phyloP scores from a whole-genome alignment of 352 stramenopile genomes.

The Phytophthora syringae region DNA sequence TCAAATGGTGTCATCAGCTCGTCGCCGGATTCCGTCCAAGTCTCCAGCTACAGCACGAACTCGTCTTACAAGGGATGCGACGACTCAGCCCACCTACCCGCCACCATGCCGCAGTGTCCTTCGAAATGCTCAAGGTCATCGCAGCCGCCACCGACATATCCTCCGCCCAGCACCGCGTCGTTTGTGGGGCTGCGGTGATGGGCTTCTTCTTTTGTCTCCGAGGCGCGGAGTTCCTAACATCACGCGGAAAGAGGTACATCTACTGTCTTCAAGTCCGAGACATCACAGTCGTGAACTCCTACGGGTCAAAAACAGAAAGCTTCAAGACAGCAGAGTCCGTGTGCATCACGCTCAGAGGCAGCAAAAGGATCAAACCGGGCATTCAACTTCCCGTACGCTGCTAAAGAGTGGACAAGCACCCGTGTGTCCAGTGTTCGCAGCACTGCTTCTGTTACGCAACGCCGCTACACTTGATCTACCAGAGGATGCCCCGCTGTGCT shows the following conservation, averaged over 20 bases:
- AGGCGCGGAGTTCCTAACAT: background rate
- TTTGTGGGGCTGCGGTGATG: constrained; percentile 18
- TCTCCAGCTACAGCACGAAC: background rate
- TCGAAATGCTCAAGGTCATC: too few relatives aligned
- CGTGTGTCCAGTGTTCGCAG: background rate
- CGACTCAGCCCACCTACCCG: too few relatives aligned
- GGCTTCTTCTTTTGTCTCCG: constrained; percentile 12
- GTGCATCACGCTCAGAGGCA: background rate
- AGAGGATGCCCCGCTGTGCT: too few relatives aligned
- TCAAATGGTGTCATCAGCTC: too few relatives aligned
- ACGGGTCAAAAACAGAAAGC: background rate
- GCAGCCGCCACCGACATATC: too few relatives aligned
- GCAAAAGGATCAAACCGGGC: background rate
- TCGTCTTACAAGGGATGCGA: too few relatives aligned
- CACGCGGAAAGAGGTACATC: background rate
- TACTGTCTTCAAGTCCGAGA: background rate
- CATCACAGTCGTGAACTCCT: background rate
- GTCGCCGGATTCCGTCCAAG: too few relatives aligned
- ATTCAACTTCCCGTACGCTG: background rate
- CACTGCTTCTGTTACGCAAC: background rate
- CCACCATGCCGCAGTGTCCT: too few relatives aligned
- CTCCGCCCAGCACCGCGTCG: constrained; percentile 10
- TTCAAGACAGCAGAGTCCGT: background rate
- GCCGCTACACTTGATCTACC: too few relatives aligned
- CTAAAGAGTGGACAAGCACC: background rate